A percentile compares a stretch with the other conserved stretches of the same genome.
Conservation (phyloP, 495 filamentous ascomycete genomes). For the Amphirosellinia nigrospora region DNA sequence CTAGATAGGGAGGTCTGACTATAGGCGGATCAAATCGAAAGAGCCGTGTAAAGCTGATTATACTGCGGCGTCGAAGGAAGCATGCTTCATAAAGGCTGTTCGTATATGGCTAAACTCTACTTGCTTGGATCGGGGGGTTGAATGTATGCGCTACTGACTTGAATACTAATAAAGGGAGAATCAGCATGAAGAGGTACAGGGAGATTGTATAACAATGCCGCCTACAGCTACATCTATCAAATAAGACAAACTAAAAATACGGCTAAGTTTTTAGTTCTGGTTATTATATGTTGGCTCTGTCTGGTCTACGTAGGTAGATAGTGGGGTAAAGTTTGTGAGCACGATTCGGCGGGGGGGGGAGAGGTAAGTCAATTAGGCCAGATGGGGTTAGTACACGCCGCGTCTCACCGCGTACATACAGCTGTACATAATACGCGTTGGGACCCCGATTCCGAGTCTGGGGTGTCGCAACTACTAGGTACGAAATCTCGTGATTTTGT, state of each 20-base stretch:
- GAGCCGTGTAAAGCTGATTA: background rate
- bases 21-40: background rate
- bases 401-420: constrained; percentile 8
- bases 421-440: constrained; percentile 6
- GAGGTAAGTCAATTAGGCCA: background rate
- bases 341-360: background rate
- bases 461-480: background rate
- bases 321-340: background rate
- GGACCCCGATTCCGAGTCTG: too few species aligned
- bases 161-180: too few species aligned
- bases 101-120: too few species aligned
- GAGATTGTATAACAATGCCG: too few species aligned
- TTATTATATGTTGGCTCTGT: too few species aligned
- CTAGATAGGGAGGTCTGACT: background rate
- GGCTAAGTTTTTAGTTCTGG: too few species aligned
- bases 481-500: too few species aligned
- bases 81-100: background rate
- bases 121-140: too few species aligned
- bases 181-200: too few species aligned
- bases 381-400: constrained; percentile 6
- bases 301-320: background rate
- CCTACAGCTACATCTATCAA: background rate
- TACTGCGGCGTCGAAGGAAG: background rate
- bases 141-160: too few species aligned
- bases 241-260: too few species aligned